A percentile compares a stretch with the other conserved stretches of the same genome.
Conservation (phyloP, 179 eudicot species). For the Gypsophila paniculata region DNA sequence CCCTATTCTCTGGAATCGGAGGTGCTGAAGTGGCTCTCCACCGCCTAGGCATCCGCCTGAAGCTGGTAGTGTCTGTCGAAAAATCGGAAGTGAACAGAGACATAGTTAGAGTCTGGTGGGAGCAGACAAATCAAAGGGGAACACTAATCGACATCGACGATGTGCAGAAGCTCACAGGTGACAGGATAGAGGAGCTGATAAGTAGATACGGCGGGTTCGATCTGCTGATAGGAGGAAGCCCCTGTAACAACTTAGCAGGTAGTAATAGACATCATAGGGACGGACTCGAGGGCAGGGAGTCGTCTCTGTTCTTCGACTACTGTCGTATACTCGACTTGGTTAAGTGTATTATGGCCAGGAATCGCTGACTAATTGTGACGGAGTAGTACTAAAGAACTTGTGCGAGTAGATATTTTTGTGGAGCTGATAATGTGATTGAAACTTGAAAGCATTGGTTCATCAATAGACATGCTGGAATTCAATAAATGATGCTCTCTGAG, state of each 20-base stretch:
- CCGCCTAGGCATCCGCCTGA: constrained; percentile 59
- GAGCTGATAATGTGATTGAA: too few relatives aligned
- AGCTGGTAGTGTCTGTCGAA: constrained; percentile 64
- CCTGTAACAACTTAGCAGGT: constrained; percentile 46
- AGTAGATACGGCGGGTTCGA: constrained; percentile 32
- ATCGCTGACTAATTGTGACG: not conserved
- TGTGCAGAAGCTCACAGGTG: constrained; percentile 29
- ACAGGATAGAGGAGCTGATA: constrained; percentile 25
- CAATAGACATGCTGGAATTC: too few relatives aligned
- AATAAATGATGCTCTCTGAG: too few relatives aligned
- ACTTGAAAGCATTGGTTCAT: too few relatives aligned
- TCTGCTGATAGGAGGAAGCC: constrained; percentile 45
- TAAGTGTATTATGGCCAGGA: constrained; percentile 13
- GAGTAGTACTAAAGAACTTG: too few relatives aligned
- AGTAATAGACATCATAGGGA: constrained; percentile 38
- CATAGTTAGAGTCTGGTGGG: constrained; percentile 28
- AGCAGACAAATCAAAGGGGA: constrained; percentile 35
- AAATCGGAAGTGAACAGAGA: constrained; percentile 33
- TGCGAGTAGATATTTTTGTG: too few relatives aligned
- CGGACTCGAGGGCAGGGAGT: constrained; percentile 43
- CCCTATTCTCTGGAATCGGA: constrained; percentile 84
- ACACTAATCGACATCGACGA: constrained; percentile 28
- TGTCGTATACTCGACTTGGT: constrained; percentile 29
- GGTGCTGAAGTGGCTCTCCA: constrained; percentile 88
- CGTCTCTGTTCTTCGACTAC: constrained; percentile 41